Evolutionary conservation across 139 green algal genomes (phyloP).

Genomic region (Penium margaritaceum): DNA sequence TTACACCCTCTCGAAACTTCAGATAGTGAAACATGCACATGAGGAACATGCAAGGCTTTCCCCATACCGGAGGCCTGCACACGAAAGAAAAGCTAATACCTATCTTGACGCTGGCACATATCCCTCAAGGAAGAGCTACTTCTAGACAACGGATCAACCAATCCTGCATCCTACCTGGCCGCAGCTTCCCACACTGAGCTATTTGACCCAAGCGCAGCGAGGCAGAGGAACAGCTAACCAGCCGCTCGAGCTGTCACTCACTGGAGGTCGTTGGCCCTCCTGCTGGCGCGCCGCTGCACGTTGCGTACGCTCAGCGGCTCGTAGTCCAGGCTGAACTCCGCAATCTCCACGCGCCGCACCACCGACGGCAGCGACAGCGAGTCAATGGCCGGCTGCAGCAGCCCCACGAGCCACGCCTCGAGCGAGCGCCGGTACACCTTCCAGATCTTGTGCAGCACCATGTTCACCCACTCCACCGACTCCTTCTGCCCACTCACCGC

Average conservation of each 20-base stretch:
- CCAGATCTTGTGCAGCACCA: constrained; percentile 63
- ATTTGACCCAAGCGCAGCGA: too few relatives aligned
- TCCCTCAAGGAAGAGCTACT: too few relatives aligned
- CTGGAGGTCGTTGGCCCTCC: constrained; percentile 45
- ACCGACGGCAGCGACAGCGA: constrained; percentile 54
- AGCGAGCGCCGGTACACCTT: constrained; percentile 85
- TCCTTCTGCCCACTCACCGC: constrained; percentile 28
- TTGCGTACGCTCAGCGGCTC: constrained; percentile 83
- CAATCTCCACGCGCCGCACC: constrained; percentile 71
- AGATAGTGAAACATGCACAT: too few relatives aligned
- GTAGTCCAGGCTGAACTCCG: constrained; percentile 88
- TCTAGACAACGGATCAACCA: too few relatives aligned
- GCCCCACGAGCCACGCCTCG: constrained; percentile 80
- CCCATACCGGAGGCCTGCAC: too few relatives aligned
- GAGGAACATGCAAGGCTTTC: too few relatives aligned
- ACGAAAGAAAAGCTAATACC: too few relatives aligned
- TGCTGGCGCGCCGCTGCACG: constrained; percentile 73
- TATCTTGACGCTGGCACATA: too few relatives aligned
- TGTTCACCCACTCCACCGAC: constrained; percentile 47
- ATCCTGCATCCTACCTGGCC: too few relatives aligned
- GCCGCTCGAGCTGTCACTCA: not conserved
- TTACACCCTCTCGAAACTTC: too few relatives aligned
- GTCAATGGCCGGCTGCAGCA: constrained; percentile 91
- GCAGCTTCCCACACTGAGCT: too few relatives aligned
- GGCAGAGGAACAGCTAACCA: too few relatives aligned